These are phyloP conservation scores for Alternaria ventricosa DNA, from an alignment of 2,329 filamentous ascomycete genomes.

Conservation along the genomic window DNA sequence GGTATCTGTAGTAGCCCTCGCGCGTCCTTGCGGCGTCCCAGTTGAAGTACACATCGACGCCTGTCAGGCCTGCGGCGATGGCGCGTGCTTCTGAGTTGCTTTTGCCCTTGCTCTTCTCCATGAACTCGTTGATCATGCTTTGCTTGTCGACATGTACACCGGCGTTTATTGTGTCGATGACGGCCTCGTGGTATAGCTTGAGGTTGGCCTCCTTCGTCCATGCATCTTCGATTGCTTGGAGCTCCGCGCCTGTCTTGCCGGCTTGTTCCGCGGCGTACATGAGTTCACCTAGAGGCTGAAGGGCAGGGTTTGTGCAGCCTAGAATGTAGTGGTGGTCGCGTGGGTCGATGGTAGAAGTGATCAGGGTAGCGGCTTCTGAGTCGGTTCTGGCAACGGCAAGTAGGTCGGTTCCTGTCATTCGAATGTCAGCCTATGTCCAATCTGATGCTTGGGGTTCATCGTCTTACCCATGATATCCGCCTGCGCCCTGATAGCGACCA, in stretches of 20 bases:
- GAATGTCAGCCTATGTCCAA: neutral
- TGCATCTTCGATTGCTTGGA: conserved; percentile 90
- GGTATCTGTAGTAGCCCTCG: conserved; percentile 93
- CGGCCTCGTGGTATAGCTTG: conserved; percentile 89
- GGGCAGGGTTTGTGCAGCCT: conserved; percentile 82
- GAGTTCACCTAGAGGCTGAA: conserved; percentile 86
- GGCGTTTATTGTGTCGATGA: conserved; percentile 79
- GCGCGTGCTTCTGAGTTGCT: conserved; percentile 81
- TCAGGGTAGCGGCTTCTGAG: conserved; percentile 95
- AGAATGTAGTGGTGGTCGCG: conserved; percentile 95
- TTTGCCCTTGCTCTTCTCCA: conserved; percentile 76
- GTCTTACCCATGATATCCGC: conserved; percentile 92
- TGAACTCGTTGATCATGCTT: conserved; percentile 70
- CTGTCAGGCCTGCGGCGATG: conserved; percentile 77
- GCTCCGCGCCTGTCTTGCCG: conserved; percentile 79
- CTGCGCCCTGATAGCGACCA: conserved; percentile 95
- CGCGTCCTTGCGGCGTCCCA: conserved; percentile 94
- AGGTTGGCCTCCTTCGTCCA: conserved; percentile 83
- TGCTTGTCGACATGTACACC: conserved; percentile 72
- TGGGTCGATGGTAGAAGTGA: conserved; percentile 94
- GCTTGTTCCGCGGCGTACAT: conserved; percentile 84
- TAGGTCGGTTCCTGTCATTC: conserved; percentile 73
- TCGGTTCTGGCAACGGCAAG: conserved; percentile 93
- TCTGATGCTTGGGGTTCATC: neutral
- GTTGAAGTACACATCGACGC: conserved; percentile 86